Evolutionary conservation across 2,329 filamentous ascomycete genomes (phyloP).

Genomic region (Aureobasidium zeae): DNA sequence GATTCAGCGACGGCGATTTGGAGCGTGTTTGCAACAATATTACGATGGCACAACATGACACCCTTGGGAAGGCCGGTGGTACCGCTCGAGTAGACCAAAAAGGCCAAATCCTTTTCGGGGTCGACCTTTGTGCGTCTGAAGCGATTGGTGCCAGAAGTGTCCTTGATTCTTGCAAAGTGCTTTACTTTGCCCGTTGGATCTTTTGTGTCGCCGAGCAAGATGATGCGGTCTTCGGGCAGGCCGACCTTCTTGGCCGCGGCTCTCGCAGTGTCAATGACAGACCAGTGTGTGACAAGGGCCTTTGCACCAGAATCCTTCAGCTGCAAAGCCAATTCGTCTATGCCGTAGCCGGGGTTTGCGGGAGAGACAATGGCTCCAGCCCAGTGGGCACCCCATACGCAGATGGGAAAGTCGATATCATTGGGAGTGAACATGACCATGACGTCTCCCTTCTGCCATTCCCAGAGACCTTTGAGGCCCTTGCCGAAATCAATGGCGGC

Average conservation of each 20-base stretch:
- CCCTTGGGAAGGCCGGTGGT: constrained; percentile 90
- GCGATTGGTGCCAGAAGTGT: constrained; percentile 50
- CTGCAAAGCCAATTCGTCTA: constrained; percentile 75
- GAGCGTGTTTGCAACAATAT: constrained; percentile 64
- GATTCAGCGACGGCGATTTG: constrained; percentile 33
- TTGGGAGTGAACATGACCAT: constrained; percentile 78
- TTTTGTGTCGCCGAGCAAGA: constrained; percentile 62
- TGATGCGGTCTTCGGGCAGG: constrained; percentile 60
- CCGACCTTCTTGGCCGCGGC: constrained; percentile 62
- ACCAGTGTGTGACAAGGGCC: constrained; percentile 63
- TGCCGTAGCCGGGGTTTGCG: constrained; percentile 79
- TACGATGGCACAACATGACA: constrained; percentile 74
- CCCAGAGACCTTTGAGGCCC: constrained; percentile 63
- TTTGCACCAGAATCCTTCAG: constrained; percentile 68
- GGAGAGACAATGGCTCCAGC: constrained; percentile 75
- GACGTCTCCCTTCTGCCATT: constrained; percentile 77
- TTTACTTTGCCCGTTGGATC: constrained; percentile 52
- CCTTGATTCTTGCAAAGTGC: constrained; percentile 64
- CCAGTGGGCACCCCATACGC: constrained; percentile 74
- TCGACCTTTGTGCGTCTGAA: constrained; percentile 54
- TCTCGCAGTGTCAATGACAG: constrained; percentile 54
- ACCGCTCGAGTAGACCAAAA: constrained; percentile 79
- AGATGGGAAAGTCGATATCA: constrained; percentile 67
- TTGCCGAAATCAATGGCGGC: constrained; percentile 68
- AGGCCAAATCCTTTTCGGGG: constrained; percentile 65